These are phyloP conservation scores for Parascedosporium putredinis DNA, from an alignment of 2,329 filamentous ascomycete genomes.

Conservation along the genomic window DNA sequence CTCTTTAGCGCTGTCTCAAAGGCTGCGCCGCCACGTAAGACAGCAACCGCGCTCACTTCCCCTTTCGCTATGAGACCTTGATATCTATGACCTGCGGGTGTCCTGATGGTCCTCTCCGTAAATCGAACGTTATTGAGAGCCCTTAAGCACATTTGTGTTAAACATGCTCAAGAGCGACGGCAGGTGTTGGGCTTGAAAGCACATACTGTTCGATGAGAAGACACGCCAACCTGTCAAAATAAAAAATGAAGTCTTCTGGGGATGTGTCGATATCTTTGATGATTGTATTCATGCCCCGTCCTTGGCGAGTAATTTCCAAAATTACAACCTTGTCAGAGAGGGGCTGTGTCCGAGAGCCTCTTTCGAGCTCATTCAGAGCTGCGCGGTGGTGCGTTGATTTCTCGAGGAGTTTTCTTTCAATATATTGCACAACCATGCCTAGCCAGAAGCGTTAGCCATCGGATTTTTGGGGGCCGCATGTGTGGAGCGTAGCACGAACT, in stretches of 20 bases:
- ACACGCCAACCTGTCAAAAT: slow-evolving; percentile 83
- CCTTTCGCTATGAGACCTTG: slow-evolving; percentile 60
- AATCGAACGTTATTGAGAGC: slow-evolving; percentile 72
- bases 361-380: slow-evolving; percentile 66
- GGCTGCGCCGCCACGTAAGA: slow-evolving; percentile 79
- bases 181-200: not conserved
- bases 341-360: slow-evolving; percentile 58
- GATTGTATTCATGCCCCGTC: slow-evolving; percentile 82
- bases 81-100: slow-evolving; percentile 61
- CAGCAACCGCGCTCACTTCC: slow-evolving; percentile 73
- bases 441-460: slow-evolving; percentile 6
- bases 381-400: slow-evolving; percentile 78
- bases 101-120: slow-evolving; percentile 51
- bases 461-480: not conserved
- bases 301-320: slow-evolving; percentile 66
- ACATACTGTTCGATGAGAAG: slow-evolving; percentile 68
- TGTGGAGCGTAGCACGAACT: slow-evolving; percentile 36
- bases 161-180: not conserved
- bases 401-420: slow-evolving; percentile 73
- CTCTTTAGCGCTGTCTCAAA: slow-evolving; percentile 82
- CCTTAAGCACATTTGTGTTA: slow-evolving; percentile 28
- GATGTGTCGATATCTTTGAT: slow-evolving; percentile 69
- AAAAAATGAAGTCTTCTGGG: slow-evolving; percentile 91
- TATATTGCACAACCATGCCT: slow-evolving; percentile 91
- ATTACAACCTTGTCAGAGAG: slow-evolving; percentile 67